A percentile compares a stretch with the other conserved stretches of the same genome.
Evolutionary conservation across 192 early-diverging fungal species (phyloP).

Genomic region (Geranomyces variabilis): DNA sequence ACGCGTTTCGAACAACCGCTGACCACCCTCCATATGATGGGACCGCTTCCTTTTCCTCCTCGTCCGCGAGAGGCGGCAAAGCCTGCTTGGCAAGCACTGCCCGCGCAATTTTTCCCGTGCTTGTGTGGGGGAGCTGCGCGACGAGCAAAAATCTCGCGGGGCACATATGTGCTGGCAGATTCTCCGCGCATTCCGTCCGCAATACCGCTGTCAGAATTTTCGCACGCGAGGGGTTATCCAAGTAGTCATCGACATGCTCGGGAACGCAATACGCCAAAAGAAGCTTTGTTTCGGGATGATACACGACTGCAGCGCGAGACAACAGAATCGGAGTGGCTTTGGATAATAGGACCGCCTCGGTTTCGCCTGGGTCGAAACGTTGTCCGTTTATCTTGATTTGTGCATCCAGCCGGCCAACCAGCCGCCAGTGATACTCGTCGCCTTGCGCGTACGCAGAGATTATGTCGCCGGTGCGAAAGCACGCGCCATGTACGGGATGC

Average conservation of each 20-base stretch:
- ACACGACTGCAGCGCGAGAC: background rate
- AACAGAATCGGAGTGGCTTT: background rate
- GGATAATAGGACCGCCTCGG: conserved; percentile 16
- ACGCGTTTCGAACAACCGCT: conserved; percentile 14
- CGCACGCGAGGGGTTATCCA: background rate
- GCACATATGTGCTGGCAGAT: conserved; percentile 26
- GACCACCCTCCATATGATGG: conserved; percentile 21
- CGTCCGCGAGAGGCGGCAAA: conserved; percentile 9
- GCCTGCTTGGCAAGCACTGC: conserved; percentile 11
- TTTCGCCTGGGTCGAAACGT: conserved; percentile 49
- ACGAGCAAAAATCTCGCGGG: conserved; percentile 23
- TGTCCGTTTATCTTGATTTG: conserved; percentile 56
- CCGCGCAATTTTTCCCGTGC: conserved; percentile 25
- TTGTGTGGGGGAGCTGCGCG: background rate
- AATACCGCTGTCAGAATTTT: conserved; percentile 13
- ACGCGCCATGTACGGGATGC: conserved; percentile 1
- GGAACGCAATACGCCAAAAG: conserved; percentile 28
- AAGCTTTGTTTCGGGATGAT: conserved; percentile 11
- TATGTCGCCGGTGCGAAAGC: conserved; percentile 43
- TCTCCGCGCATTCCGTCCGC: background rate
- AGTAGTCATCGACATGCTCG: conserved; percentile 1
- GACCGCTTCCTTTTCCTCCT: conserved; percentile 17
- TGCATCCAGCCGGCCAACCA: conserved; percentile 37
- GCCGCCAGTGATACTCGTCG: conserved; percentile 5
- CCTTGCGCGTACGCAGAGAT: background rate